Conservation (phyloP, 257 asterid species). For the Mentha longifolia region DNA sequence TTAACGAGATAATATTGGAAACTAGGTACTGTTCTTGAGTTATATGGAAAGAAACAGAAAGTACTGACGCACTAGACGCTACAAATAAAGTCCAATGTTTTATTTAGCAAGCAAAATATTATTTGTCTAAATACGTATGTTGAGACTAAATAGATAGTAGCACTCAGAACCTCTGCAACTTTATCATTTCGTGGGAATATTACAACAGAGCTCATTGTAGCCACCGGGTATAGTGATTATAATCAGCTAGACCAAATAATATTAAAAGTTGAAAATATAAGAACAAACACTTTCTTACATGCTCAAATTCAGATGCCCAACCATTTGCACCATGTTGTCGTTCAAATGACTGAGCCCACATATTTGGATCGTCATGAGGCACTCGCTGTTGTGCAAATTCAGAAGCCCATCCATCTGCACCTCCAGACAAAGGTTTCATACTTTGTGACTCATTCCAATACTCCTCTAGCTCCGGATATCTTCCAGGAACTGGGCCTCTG, state of each 20-base stretch:
- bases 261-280: conserved; percentile 5
- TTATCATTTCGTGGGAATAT: neutral
- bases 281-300: conserved; percentile 57
- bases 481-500: conserved; percentile 76
- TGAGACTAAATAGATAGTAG: conserved; percentile 15
- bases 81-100: conserved; percentile 8
- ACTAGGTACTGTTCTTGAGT: conserved; percentile 14
- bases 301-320: conserved; percentile 98
- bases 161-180: neutral
- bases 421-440: conserved; percentile 63
- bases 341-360: conserved; percentile 93
- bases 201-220: neutral
- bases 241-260: conserved; percentile 32
- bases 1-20: conserved; percentile 16
- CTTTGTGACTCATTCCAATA: conserved; percentile 91
- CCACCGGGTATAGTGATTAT: conserved; percentile 26
- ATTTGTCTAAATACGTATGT: conserved; percentile 14
- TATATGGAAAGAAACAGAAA: neutral
- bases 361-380: conserved; percentile 70
- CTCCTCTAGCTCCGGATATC: conserved; percentile 83
- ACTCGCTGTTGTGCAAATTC: conserved; percentile 68
- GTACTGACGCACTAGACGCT: conserved; percentile 19
- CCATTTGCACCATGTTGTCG: conserved; percentile 88
- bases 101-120: neutral
- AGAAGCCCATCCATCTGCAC: conserved; percentile 85